Conservation (phyloP, 1,284 basidiomycete genomes). For the Fomitopsis pinicola region DNA sequence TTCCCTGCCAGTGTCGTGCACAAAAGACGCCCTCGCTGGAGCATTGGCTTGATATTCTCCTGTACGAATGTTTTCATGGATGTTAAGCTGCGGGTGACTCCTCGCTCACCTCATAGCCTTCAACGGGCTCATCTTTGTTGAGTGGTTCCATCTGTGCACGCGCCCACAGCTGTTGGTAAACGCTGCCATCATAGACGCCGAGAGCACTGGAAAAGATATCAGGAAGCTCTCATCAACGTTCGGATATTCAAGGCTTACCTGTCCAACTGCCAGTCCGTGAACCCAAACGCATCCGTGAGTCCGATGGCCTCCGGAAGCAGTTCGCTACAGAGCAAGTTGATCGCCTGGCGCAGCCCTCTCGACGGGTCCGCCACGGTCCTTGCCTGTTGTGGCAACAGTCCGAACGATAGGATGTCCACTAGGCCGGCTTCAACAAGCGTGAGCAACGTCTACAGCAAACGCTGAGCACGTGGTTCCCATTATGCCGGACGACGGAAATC, state of each 20-base stretch:
- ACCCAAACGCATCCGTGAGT: conserved; percentile 72
- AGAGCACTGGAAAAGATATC: conserved; percentile 40
- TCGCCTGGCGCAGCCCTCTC: conserved; percentile 47
- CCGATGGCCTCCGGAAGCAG: conserved; percentile 68
- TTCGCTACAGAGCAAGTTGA: conserved; percentile 45
- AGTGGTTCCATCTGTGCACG: conserved; percentile 62
- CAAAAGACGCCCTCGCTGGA: conserved; percentile 39
- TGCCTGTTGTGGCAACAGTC: conserved; percentile 32
- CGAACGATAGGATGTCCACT: conserved; percentile 55
- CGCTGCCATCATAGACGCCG: conserved; percentile 63
- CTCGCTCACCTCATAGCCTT: conserved; percentile 47
- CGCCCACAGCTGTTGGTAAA: conserved; percentile 68
- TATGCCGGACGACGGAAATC: background rate
- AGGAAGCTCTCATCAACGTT: background rate
- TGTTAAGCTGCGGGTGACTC: too few species aligned
- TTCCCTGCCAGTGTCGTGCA: conserved; percentile 4
- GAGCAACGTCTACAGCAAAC: conserved; percentile 35
- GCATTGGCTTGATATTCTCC: conserved; percentile 45
- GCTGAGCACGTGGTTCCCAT: background rate
- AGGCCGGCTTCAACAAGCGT: conserved; percentile 52
- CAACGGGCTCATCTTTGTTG: conserved; percentile 48
- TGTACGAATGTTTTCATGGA: conserved; percentile 14
- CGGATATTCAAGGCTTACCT: conserved; percentile 36
- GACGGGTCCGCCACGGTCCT: too few species aligned
- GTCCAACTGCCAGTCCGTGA: conserved; percentile 75